phyloP scores from a whole-genome alignment of 805 yeast genomes.

The Yarrowia phangngaensis region DNA sequence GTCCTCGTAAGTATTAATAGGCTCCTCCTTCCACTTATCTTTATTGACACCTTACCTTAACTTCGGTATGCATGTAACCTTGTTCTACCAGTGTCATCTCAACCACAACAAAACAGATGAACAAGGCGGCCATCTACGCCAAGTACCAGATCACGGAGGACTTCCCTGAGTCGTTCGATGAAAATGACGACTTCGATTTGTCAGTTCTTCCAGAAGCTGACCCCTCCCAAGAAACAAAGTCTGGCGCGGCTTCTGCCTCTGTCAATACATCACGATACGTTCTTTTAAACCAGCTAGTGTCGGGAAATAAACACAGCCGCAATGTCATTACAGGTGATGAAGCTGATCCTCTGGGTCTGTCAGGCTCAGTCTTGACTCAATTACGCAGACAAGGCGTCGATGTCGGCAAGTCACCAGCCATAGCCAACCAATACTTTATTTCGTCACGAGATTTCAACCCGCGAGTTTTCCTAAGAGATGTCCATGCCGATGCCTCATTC shows the following conservation, averaged over 20 bases:
- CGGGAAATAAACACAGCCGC: constrained; percentile 29
- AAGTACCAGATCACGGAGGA: constrained; percentile 23
- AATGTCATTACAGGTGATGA: constrained; percentile 38
- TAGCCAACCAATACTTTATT: constrained; percentile 49
- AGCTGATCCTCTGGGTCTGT: constrained; percentile 56
- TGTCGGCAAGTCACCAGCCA: constrained; percentile 37
- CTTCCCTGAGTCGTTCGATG: constrained; percentile 15
- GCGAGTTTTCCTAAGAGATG: constrained; percentile 50
- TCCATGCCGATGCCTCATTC: constrained; percentile 55
- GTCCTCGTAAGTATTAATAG: no score
- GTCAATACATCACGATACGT: constrained; percentile 25
- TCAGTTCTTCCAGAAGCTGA: constrained; percentile 13
- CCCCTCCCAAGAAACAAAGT: constrained; percentile 8
- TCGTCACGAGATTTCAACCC: constrained; percentile 60
- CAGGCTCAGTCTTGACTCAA: constrained; percentile 46
- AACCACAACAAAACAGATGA: constrained; percentile 7
- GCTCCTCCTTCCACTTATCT: no score
- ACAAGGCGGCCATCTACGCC: constrained; percentile 21
- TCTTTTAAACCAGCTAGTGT: constrained; percentile 34
- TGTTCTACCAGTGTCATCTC: neutral
- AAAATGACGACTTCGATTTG: constrained; percentile 10
- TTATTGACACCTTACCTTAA: constrained; percentile 13
- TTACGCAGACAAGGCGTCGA: constrained; percentile 44
- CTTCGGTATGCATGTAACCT: constrained; percentile 7
- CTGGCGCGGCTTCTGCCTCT: constrained; percentile 17